phyloP scores from a whole-genome alignment of 768 basidiomycete species.

The Butyriboletus loyo region DNA sequence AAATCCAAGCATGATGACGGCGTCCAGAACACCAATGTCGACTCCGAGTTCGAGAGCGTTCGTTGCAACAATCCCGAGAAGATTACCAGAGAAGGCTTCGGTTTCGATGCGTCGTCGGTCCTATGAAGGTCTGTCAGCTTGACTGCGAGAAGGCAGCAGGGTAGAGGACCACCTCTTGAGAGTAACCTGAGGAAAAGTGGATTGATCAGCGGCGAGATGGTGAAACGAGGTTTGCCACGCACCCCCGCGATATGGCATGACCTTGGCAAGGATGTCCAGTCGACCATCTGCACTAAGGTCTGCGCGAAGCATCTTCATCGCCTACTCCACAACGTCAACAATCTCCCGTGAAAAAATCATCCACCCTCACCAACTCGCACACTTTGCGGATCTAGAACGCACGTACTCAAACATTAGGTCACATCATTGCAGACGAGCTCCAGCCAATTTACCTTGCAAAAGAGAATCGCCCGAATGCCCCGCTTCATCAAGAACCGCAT shows the following conservation, averaged over 20 bases:
- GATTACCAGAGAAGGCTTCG: constrained; percentile 80
- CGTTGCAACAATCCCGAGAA: constrained; percentile 85
- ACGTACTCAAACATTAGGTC: neutral
- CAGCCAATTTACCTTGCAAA: constrained; percentile 62
- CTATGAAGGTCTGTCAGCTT: constrained; percentile 31
- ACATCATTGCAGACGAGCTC: neutral
- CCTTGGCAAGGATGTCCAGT: constrained; percentile 67
- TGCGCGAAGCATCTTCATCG: constrained; percentile 72
- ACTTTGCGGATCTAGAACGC: constrained; percentile 62
- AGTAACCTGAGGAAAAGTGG: constrained; percentile 52
- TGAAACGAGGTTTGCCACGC: constrained; percentile 12
- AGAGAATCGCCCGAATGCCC: constrained; percentile 81
- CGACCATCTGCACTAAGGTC: constrained; percentile 74
- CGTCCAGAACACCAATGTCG: constrained; percentile 87
- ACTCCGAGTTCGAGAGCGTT: constrained; percentile 90
- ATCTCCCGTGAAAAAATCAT: neutral
- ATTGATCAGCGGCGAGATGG: neutral
- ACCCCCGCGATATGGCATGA: constrained; percentile 86
- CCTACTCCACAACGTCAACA: constrained; percentile 41
- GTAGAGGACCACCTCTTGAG: constrained; percentile 49
- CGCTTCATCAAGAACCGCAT: constrained; percentile 82
- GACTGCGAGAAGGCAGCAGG: neutral
- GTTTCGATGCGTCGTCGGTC: constrained; percentile 82
- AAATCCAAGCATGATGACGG: constrained; percentile 87
- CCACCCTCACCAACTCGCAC: constrained; percentile 67